These are phyloP conservation scores for Porodaedalea pini DNA, from an alignment of 1,284 basidiomycete species.

Conservation along the genomic window DNA sequence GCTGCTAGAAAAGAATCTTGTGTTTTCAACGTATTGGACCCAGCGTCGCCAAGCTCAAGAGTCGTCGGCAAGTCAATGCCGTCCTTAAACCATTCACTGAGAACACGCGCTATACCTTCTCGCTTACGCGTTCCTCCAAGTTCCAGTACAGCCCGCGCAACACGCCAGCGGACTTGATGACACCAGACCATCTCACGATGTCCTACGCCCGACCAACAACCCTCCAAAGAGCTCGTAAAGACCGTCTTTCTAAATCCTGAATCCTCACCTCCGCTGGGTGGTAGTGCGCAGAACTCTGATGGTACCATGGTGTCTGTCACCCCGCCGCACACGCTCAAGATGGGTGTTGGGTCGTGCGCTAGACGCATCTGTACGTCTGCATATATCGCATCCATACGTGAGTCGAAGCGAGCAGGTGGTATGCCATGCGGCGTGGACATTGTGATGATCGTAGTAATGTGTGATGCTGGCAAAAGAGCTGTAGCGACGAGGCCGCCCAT, in stretches of 20 bases:
- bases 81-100: constrained; percentile 66
- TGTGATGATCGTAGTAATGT: constrained; percentile 82
- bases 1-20: constrained; percentile 19
- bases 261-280: constrained; percentile 21
- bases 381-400: constrained; percentile 77
- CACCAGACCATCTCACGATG: constrained; percentile 99
- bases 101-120: constrained; percentile 30
- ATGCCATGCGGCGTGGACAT: constrained; percentile 92
- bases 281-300: constrained; percentile 83
- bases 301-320: constrained; percentile 90
- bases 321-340: constrained; percentile 90
- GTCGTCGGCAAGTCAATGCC: constrained; percentile 36
- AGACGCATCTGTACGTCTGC: constrained; percentile 37
- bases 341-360: constrained; percentile 48
- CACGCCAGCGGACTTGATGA: constrained; percentile 88
- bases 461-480: constrained; percentile 55
- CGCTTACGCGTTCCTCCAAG: constrained; percentile 41
- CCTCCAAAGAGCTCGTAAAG: constrained; percentile 85
- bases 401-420: constrained; percentile 86
- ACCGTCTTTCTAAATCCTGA: constrained; percentile 61
- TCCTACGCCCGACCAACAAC: constrained; percentile 92
- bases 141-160: constrained; percentile 78
- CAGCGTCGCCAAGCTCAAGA: constrained; percentile 20
- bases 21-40: background rate
- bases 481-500: constrained; percentile 98